Conservation (phyloP, 2,329 filamentous ascomycete genomes). For the Reticulascus tulasneorum region DNA sequence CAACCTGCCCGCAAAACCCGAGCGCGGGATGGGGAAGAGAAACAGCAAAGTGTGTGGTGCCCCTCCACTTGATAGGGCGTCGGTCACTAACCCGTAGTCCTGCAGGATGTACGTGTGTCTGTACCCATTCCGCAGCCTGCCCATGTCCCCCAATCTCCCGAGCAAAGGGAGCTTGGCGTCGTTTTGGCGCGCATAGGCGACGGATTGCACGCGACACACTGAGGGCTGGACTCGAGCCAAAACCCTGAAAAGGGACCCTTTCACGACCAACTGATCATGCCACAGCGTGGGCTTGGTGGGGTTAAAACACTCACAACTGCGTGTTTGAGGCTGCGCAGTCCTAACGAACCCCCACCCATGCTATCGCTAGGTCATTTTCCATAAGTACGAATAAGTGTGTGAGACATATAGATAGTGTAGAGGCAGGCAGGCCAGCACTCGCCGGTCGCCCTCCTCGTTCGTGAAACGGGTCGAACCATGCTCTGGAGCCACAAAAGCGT, state of each 20-base stretch:
- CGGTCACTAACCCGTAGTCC: too few relatives aligned
- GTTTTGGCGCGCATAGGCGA: conserved; percentile 1
- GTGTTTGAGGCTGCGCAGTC: too few relatives aligned
- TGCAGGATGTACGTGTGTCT: too few relatives aligned
- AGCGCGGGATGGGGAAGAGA: conserved; percentile 2
- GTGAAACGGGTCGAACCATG: background rate
- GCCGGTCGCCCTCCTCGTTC: background rate
- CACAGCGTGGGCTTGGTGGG: background rate
- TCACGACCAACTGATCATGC: too few relatives aligned
- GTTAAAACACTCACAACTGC: too few relatives aligned
- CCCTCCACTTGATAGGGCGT: too few relatives aligned
- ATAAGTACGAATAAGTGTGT: background rate
- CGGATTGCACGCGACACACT: conserved; percentile 13
- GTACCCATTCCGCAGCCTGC: background rate
- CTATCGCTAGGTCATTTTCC: background rate
- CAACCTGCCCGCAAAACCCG: background rate
- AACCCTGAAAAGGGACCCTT: background rate
- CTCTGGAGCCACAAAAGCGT: background rate
- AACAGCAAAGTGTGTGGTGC: background rate
- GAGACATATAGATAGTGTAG: background rate
- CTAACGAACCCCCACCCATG: background rate
- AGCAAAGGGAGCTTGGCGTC: conserved; percentile 3
- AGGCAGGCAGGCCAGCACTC: background rate
- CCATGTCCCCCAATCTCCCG: background rate
- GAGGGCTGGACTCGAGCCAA: background rate